Conservation (phyloP, 345 rosid species). For the Xanthoceras sorbifolium region DNA sequence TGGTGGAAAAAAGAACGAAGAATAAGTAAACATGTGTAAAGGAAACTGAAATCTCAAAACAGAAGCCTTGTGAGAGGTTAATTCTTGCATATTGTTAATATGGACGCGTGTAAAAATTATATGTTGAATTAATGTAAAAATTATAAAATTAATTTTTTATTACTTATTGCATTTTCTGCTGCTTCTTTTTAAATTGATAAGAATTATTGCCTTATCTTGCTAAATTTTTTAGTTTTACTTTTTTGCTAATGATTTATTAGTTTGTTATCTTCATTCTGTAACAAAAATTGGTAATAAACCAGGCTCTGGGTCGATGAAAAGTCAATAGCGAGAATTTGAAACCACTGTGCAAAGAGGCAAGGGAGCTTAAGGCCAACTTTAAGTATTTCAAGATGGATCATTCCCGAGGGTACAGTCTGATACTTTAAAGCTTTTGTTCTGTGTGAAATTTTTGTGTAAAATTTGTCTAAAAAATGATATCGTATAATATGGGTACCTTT, state of each 20-base stretch:
- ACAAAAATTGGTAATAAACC: constrained; percentile 16
- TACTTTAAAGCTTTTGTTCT: neutral
- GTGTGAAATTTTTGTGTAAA: neutral
- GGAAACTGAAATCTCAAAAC: constrained; percentile 9
- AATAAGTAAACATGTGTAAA: neutral
- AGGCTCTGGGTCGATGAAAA: constrained; percentile 77
- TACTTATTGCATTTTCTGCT: no score
- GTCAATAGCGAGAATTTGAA: constrained; percentile 53
- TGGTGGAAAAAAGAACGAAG: neutral
- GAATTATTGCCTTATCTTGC: no score
- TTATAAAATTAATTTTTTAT: no score
- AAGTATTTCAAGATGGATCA: constrained; percentile 60
- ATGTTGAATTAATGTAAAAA: neutral
- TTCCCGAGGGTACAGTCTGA: constrained; percentile 56
- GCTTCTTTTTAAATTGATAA: no score
- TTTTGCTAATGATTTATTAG: neutral
- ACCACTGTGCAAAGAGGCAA: no score
- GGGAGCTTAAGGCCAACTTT: constrained; percentile 61
- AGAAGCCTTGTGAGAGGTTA: neutral
- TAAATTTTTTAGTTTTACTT: no score
- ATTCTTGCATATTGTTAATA: neutral
- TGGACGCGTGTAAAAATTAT: neutral
- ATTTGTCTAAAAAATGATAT: neutral
- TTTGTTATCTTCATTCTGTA: neutral
- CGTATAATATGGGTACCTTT: no score